These are phyloP conservation scores for Blastobotrys persicus DNA, from an alignment of 1,139 yeast species.

Conservation along the genomic window DNA sequence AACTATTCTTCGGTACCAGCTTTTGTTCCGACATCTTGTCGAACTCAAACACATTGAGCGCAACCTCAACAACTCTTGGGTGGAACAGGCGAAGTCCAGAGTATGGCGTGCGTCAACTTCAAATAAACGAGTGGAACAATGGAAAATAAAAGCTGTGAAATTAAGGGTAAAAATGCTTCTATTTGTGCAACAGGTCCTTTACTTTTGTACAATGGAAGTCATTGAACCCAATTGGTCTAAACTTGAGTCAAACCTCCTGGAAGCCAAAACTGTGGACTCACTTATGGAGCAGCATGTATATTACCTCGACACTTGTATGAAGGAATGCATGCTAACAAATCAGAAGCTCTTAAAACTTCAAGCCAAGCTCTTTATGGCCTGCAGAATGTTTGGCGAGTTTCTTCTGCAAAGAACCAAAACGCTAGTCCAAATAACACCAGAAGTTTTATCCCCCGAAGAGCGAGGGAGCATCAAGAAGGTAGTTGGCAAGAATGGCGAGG, in stretches of 20 bases:
- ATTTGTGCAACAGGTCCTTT: slow-evolving; percentile 55
- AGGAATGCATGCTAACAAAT: slow-evolving; percentile 67
- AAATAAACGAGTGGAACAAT: slow-evolving; percentile 46
- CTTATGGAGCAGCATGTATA: slow-evolving; percentile 53
- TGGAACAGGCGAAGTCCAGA: slow-evolving; percentile 61
- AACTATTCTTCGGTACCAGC: slow-evolving; percentile 73
- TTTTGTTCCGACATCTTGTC: slow-evolving; percentile 69
- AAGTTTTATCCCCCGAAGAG: slow-evolving; percentile 44
- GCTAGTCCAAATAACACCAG: slow-evolving; percentile 51
- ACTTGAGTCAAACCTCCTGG: slow-evolving; percentile 38
- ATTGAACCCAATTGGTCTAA: slow-evolving; percentile 55
- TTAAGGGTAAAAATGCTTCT: slow-evolving; percentile 62
- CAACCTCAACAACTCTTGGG: slow-evolving; percentile 66
- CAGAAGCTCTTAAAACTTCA: slow-evolving; percentile 50
- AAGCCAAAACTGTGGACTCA: slow-evolving; percentile 47
- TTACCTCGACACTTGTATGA: slow-evolving; percentile 61
- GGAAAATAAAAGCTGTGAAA: slow-evolving; percentile 58
- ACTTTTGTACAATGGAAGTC: slow-evolving; percentile 59
- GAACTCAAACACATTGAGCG: slow-evolving; percentile 62
- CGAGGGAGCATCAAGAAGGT: slow-evolving; percentile 41
- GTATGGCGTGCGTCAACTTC: slow-evolving; percentile 61
- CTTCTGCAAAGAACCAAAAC: slow-evolving; percentile 55
- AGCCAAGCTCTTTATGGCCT: slow-evolving; percentile 37
- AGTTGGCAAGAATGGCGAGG: slow-evolving; percentile 42
- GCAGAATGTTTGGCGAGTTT: slow-evolving; percentile 54